Conservation (phyloP, 2,329 filamentous ascomycete genomes). For the Cryphonectria parasitica region DNA sequence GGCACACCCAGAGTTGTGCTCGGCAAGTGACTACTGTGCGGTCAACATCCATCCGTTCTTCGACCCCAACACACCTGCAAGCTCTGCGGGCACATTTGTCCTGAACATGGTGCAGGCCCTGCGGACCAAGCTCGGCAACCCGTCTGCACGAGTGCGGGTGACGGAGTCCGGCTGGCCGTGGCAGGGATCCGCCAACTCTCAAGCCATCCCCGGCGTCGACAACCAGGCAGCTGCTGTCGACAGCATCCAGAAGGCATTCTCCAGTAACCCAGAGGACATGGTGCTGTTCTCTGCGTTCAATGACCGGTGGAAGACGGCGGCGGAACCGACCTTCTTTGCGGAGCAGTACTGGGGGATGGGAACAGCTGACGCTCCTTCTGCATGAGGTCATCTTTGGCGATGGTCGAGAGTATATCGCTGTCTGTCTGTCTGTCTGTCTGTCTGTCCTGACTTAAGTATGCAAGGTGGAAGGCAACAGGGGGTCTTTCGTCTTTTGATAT, state of each 20-base stretch:
- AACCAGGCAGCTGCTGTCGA: slow-evolving; percentile 70
- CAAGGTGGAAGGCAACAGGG: background rate
- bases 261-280: slow-evolving; percentile 52
- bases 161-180: slow-evolving; percentile 88
- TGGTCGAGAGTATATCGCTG: background rate
- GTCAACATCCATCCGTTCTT: slow-evolving; percentile 88
- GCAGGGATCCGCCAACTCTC: slow-evolving; percentile 65
- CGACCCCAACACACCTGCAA: slow-evolving; percentile 63
- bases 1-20: slow-evolving; percentile 70
- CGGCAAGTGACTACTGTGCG: slow-evolving; percentile 76
- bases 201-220: slow-evolving; percentile 67
- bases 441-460: background rate
- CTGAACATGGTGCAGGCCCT: slow-evolving; percentile 55
- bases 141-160: slow-evolving; percentile 67
- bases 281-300: slow-evolving; percentile 82
- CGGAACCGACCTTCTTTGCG: slow-evolving; percentile 64
- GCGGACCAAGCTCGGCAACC: slow-evolving; percentile 45
- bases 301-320: slow-evolving; percentile 75
- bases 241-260: slow-evolving; percentile 66
- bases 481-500: background rate
- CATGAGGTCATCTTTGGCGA: slow-evolving; percentile 2
- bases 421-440: background rate
- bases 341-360: slow-evolving; percentile 78
- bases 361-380: slow-evolving; percentile 28
- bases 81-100: slow-evolving; percentile 70